phyloP scores from a whole-genome alignment of 2,329 filamentous ascomycete genomes.

The Calonectria pauciramosa region DNA sequence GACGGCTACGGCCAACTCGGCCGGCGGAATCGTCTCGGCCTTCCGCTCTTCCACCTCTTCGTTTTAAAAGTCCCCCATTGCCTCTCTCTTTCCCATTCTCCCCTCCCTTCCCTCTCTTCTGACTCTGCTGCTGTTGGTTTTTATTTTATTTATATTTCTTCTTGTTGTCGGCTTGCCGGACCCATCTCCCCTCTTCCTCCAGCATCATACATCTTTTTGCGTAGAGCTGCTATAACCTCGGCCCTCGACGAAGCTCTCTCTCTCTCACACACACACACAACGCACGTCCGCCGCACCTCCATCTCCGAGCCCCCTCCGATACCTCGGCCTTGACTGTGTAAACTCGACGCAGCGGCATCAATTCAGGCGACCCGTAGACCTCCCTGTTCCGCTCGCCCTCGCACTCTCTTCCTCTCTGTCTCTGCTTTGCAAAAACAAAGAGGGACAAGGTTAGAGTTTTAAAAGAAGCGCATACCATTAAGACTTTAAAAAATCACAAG shows the following conservation, averaged over 20 bases:
- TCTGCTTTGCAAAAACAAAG: neutral
- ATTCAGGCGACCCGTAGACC: neutral
- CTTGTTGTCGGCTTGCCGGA: neutral
- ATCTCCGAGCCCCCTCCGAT: constrained; percentile 34
- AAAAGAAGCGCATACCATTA: neutral
- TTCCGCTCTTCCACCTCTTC: constrained; percentile 23
- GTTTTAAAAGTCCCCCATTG: constrained; percentile 10
- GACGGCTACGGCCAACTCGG: constrained; percentile 21
- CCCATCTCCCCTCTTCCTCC: constrained; percentile 1
- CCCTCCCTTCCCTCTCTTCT: constrained; percentile 3
- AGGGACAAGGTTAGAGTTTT: constrained; percentile 16
- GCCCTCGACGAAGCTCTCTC: neutral
- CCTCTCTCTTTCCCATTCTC: constrained; percentile 18
- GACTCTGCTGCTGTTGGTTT: constrained; percentile 11
- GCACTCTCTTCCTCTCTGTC: neutral
- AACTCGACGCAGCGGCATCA: constrained; percentile 7
- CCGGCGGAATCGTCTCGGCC: constrained; percentile 26
- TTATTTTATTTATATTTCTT: constrained; percentile 6
- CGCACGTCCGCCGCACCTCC: constrained; percentile 1
- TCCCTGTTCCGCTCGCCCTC: constrained; percentile 12
- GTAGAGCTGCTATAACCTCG: neutral
- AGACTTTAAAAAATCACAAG: neutral
- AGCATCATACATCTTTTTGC: neutral
- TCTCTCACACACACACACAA: neutral
- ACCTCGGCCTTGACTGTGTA: constrained; percentile 37